Evolutionary conservation across 352 stramenopile species (phyloP), one percentile per base, ranked within the genome.

Genomic region (Globisporangium nunn): DNA sequence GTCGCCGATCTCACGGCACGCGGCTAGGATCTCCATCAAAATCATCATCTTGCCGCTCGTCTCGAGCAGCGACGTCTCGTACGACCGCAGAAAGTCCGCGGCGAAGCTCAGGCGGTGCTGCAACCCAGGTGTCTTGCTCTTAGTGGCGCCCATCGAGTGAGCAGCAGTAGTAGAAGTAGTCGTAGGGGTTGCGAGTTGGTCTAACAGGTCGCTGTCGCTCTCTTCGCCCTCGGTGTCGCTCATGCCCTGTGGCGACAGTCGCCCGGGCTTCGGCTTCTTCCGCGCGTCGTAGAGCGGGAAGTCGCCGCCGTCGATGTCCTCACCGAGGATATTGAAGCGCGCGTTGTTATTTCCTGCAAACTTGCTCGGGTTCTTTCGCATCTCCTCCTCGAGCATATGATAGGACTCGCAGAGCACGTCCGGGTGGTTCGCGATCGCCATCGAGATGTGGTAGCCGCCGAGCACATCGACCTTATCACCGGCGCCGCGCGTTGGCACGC

Each of bases 351-450:
- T 72, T 23, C 74, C 74, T 35, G 29, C 43, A n/a, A 64, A 55
- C 58, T 61, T 66, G 48, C 33, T 28, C 23, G 56, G 68, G 18
- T 65, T 71, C 37, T 62, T 85, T 2, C 57, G 67, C 17, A 74
- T 48, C 10, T 79, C 81, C 15, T 85, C 70, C 58, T 93, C 75
- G 6, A 93, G 64, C 29, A 70, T 53, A 18, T 75, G 67, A 45
- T 80, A 91, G 10, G 79, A 85, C 49, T 93, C 75, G 40, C 68
- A 66, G 3, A 95, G 68, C 37, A 93, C 83, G 52, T 96, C 87
- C 7, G 87, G 87, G 45, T 96, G 87, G 46, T 96, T 96, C 2
- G 87, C 88, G 50, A 96, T 96, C 33, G 84, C 74, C 14, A 95
- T 63, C 30, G 85, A 88, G 46, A 94, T 89, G 58, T 96, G 87